Base-by-base conservation (phyloP, 805 yeast species). In the Clavispora phyllophila region DNA sequence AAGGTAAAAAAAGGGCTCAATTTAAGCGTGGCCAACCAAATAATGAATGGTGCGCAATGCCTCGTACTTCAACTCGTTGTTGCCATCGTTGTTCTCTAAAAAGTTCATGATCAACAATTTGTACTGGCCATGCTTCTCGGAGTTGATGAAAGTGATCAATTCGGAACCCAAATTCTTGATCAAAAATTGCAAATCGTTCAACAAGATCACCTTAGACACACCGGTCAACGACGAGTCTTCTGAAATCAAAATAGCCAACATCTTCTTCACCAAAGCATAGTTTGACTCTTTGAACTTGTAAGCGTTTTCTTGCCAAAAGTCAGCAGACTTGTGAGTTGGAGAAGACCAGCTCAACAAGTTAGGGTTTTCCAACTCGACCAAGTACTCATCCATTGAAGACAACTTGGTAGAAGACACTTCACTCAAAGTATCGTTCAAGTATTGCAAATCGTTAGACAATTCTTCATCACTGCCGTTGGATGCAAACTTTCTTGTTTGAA, bases 1-100 rank as follows among this genome's bases (percentile, higher is more conserved):
- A 9, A 23, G 37, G n/a, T 4, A 9, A 24, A 14, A 23, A 14
- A 12, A 23, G 19, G 15, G 24, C 9, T 39, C 9, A 15, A 17
- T n/a, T 40, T 38, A 51, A 17, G 56, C 49, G 57, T 87, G 88
- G 3, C 96, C 88, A 41, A 93, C 95, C 55, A 93, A 79, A 44
- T 83, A 78, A 70, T 93, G 99, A n/a, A 96, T 87, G 4, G 97
- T 89, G 63, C 87, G 87, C 58, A 93, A 76, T 2, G 98, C 98
- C 70, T 91, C 96, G 61, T 84, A 93, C 61, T 91, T 87, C 51
- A 93, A 90, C 59, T 87, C 93, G 18, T 90, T 76, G 61, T 89
- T 90, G 33, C 82, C 78, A 44, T 82, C 79, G 56, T 78, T 81
- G 45, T 62, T 60, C 22, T 68, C 75, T 80, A 93, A 81, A 49